Percentiles rank a stretch among this genome's conserved stretches.
These are phyloP conservation scores for Vickermania ingenoplastis DNA, from an alignment of 208 protist species.

Conservation along the genomic window DNA sequence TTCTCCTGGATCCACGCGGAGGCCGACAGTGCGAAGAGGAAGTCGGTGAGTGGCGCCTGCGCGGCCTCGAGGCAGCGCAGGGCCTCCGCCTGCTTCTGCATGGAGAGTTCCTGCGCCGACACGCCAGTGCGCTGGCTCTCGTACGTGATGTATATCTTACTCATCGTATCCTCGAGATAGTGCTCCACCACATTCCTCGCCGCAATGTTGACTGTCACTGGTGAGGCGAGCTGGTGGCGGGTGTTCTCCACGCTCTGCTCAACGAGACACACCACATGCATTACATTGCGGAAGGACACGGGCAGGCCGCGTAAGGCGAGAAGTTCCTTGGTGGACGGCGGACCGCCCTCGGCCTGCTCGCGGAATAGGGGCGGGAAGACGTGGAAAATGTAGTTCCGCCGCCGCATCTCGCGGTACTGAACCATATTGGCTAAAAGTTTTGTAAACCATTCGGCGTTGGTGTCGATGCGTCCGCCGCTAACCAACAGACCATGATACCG, in stretches of 20 bases:
- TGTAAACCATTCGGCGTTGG: slow-evolving; percentile 25
- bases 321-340: background rate
- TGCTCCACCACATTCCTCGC: slow-evolving; percentile 18
- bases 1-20: background rate
- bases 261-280: slow-evolving; percentile 10
- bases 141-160: slow-evolving; percentile 33
- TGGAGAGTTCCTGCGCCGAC: slow-evolving; percentile 16
- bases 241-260: slow-evolving; percentile 16
- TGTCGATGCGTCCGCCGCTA: slow-evolving; percentile 23
- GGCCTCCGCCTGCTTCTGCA: slow-evolving; percentile 14
- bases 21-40: slow-evolving; percentile 14
- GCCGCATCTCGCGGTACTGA: slow-evolving; percentile 33
- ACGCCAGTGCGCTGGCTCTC: slow-evolving; percentile 21
- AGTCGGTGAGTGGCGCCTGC: slow-evolving; percentile 17
- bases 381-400: slow-evolving; percentile 35
- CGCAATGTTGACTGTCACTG: slow-evolving; percentile 5
- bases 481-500: slow-evolving; percentile 27
- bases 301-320: slow-evolving; percentile 1
- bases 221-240: slow-evolving; percentile 14
- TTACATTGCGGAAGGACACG: background rate
- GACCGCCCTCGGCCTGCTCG: slow-evolving; percentile 7
- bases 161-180: slow-evolving; percentile 23
- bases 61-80: slow-evolving; percentile 9
- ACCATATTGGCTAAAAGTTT: slow-evolving; percentile 21
- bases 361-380: slow-evolving; percentile 22